Conservation (phyloP, 1,284 basidiomycete genomes). For the Hemileia vastatrix region DNA sequence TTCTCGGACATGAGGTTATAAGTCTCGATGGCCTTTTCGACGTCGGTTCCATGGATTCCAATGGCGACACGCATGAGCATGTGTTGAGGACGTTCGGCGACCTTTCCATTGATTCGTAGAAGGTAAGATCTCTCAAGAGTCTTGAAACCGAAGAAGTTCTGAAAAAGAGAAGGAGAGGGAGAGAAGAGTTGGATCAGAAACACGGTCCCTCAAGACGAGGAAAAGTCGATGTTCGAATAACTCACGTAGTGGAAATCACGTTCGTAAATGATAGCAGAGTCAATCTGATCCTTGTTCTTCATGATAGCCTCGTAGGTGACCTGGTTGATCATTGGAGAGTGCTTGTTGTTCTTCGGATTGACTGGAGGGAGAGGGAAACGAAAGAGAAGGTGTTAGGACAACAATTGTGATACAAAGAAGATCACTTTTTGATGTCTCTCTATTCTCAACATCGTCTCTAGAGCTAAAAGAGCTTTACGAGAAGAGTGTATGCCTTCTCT, state of each 20-base stretch:
- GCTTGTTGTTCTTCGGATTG: constrained; percentile 81
- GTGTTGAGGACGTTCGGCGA: constrained; percentile 95
- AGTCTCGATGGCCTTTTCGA: constrained; percentile 77
- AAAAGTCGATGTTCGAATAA: constrained; percentile 25
- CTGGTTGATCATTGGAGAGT: constrained; percentile 85
- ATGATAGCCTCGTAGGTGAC: constrained; percentile 75
- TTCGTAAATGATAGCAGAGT: constrained; percentile 94
- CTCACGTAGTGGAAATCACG: constrained; percentile 81
- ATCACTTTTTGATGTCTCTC: no score
- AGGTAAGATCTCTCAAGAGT: constrained; percentile 97
- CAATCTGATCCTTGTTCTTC: constrained; percentile 70
- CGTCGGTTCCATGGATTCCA: constrained; percentile 84
- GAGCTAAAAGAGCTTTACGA: not conserved
- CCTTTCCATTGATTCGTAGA: constrained; percentile 83
- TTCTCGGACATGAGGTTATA: constrained; percentile 87
- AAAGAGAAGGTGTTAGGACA: not conserved
- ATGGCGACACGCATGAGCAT: constrained; percentile 99
- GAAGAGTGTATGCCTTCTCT: no score
- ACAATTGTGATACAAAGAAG: not conserved
- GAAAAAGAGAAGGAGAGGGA: no score
- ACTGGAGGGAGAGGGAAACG: constrained; percentile 49
- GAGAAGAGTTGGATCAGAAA: constrained; percentile 2
- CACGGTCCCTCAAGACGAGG: constrained; percentile 10
- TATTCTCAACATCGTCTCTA: no score
- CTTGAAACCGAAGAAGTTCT: constrained; percentile 96